These are phyloP conservation scores for Dryadomyces quercivorus DNA, from an alignment of 2,329 filamentous ascomycete genomes.

Conservation along the genomic window DNA sequence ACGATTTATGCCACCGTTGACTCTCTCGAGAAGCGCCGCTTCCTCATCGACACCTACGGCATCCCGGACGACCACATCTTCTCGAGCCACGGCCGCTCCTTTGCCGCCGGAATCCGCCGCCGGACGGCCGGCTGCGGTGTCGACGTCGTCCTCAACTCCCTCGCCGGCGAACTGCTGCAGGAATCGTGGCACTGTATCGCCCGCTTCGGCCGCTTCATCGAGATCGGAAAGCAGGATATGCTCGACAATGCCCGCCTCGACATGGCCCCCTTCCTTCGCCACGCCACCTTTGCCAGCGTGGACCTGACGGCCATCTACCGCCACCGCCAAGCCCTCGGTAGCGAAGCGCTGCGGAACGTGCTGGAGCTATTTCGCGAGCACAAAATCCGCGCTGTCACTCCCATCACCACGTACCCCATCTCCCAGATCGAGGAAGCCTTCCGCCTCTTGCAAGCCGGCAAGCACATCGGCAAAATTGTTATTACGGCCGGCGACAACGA, in stretches of 20 bases:
- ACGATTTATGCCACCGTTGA: slow-evolving; percentile 30
- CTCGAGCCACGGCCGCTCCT: slow-evolving; percentile 19
- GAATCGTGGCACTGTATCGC: slow-evolving; percentile 31
- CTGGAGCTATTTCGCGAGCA: background rate
- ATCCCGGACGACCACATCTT: slow-evolving; percentile 26
- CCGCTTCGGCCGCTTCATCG: slow-evolving; percentile 17
- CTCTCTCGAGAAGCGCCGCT: slow-evolving; percentile 24
- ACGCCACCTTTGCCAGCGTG: slow-evolving; percentile 31
- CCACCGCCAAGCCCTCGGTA: background rate
- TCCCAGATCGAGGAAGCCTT: slow-evolving; percentile 18
- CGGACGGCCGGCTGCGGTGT: slow-evolving; percentile 21
- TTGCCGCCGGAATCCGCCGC: slow-evolving; percentile 18
- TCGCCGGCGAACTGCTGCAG: slow-evolving; percentile 27
- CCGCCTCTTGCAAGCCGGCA: slow-evolving; percentile 5
- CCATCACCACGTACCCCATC: background rate
- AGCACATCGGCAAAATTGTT: slow-evolving; percentile 1
- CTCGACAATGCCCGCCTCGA: background rate
- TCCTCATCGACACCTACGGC: slow-evolving; percentile 24
- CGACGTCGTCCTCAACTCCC: slow-evolving; percentile 28
- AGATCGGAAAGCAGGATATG: slow-evolving; percentile 5
- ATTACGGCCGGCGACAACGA: slow-evolving; percentile 4
- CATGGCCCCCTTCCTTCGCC: slow-evolving; percentile 25
- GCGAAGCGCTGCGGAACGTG: background rate
- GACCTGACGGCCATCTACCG: slow-evolving; percentile 18
- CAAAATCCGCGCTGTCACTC: background rate